phyloP scores from a whole-genome alignment of 2,329 filamentous ascomycete species.

The Botrytis hyacinthi region DNA sequence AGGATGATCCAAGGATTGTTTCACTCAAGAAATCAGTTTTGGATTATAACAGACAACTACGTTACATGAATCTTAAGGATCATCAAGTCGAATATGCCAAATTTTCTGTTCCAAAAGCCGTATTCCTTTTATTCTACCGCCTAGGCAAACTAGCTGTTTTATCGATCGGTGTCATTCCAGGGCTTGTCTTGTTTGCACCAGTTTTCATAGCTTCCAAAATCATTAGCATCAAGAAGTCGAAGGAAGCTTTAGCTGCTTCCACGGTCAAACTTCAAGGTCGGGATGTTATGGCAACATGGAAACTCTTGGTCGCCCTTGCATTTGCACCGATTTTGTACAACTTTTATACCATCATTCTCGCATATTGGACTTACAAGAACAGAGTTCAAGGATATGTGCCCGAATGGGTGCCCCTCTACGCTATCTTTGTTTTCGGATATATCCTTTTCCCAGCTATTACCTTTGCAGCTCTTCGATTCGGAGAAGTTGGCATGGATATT shows the following conservation, averaged over 20 bases:
- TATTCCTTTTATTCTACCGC: slow-evolving; percentile 76
- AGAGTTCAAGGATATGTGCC: slow-evolving; percentile 81
- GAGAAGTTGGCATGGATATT: slow-evolving; percentile 98
- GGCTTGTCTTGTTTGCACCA: slow-evolving; percentile 80
- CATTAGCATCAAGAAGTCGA: slow-evolving; percentile 70
- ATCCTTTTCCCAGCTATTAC: slow-evolving; percentile 84
- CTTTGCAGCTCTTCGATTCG: slow-evolving; percentile 89
- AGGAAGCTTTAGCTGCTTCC: slow-evolving; percentile 78
- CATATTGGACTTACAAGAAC: slow-evolving; percentile 76
- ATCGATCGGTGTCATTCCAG: slow-evolving; percentile 77
- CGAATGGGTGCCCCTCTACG: slow-evolving; percentile 74
- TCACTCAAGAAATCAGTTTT: slow-evolving; percentile 24
- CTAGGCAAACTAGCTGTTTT: slow-evolving; percentile 73
- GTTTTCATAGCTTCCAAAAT: slow-evolving; percentile 81
- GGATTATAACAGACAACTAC: slow-evolving; percentile 62
- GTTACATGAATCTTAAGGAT: slow-evolving; percentile 26
- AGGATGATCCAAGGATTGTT: slow-evolving; percentile 25
- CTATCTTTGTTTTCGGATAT: slow-evolving; percentile 71
- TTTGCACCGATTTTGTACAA: slow-evolving; percentile 81
- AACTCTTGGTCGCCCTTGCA: slow-evolving; percentile 75
- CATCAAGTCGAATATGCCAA: slow-evolving; percentile 27
- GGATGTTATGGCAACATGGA: slow-evolving; percentile 93
- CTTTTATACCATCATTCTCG: slow-evolving; percentile 72
- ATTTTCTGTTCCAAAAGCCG: slow-evolving; percentile 57
- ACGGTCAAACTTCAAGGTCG: slow-evolving; percentile 84